These are phyloP conservation scores for Ascochyta fabae DNA, from an alignment of 2,329 filamentous ascomycete genomes.

Conservation along the genomic window DNA sequence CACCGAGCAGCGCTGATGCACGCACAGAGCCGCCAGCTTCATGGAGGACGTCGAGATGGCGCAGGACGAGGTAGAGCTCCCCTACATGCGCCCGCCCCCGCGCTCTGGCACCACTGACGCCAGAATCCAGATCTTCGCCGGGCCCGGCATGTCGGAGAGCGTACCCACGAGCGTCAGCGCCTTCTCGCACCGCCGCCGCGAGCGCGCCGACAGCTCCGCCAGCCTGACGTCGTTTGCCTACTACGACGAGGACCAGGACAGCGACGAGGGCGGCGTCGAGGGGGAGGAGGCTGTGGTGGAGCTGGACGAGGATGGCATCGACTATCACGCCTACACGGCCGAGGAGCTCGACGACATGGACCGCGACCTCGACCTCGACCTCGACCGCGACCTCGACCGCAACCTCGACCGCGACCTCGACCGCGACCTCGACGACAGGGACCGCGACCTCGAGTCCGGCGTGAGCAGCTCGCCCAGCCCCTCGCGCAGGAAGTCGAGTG, in stretches of 20 bases:
- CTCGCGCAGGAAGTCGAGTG: constrained; percentile 67
- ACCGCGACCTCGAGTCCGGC: constrained; percentile 50
- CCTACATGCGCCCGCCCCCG: constrained; percentile 25
- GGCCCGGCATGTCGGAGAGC: constrained; percentile 85
- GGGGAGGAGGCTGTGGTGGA: too few species aligned
- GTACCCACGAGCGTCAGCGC: constrained; percentile 93
- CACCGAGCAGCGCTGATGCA: neutral
- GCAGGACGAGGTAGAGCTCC: constrained; percentile 77
- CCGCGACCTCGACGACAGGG: constrained; percentile 40
- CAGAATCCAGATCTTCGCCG: constrained; percentile 73
- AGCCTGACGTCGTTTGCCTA: constrained; percentile 76
- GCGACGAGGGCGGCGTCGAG: constrained; percentile 34
- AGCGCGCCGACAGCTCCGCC: constrained; percentile 80
- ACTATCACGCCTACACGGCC: constrained; percentile 45
- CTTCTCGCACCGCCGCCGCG: constrained; percentile 78
- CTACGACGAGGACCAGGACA: constrained; percentile 75
- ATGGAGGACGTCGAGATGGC: constrained; percentile 99
- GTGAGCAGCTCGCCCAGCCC: constrained; percentile 30
- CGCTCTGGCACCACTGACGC: constrained; percentile 43
- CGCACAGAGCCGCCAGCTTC: constrained; percentile 64
- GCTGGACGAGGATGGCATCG: constrained; percentile 39
- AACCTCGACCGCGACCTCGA: constrained; percentile 45
- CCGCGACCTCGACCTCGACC: constrained; percentile 50
- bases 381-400: constrained; percentile 43
- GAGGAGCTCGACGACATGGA: constrained; percentile 53